Percentiles rank a stretch among this genome's conserved stretches.
Conservation (phyloP, 1,284 basidiomycete species). For the Ceratobasidium sp. region DNA sequence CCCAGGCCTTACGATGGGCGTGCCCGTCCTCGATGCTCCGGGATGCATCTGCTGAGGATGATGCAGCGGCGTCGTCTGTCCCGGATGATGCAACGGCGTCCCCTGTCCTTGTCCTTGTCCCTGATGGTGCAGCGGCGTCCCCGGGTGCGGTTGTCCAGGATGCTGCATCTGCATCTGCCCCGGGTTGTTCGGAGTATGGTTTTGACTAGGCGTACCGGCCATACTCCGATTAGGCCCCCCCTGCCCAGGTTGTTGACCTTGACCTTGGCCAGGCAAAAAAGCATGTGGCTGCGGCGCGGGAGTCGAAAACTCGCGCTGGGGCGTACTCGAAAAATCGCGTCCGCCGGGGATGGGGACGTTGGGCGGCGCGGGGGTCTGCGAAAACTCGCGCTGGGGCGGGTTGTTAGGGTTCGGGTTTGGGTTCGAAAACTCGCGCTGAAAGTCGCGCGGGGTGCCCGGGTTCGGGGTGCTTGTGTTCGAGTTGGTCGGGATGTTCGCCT, state of each 20-base stretch:
- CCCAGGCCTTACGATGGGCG: constrained; percentile 24
- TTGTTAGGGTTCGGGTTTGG: constrained; percentile 18
- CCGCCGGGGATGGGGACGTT: too few species aligned
- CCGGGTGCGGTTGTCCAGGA: neutral
- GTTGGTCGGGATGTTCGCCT: neutral
- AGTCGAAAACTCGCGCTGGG: constrained; percentile 13
- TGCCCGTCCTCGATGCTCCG: constrained; percentile 13
- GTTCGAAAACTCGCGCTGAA: constrained; percentile 32
- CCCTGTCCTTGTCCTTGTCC: neutral
- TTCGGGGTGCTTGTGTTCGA: neutral
- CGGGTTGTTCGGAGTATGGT: constrained; percentile 1
- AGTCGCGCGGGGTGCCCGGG: constrained; percentile 17
- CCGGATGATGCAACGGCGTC: neutral
- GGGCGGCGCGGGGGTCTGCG: constrained; percentile 1
- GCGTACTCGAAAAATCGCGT: constrained; percentile 30
- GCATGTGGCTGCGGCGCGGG: constrained; percentile 42
- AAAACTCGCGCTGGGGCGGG: constrained; percentile 37
- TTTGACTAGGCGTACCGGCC: constrained; percentile 18
- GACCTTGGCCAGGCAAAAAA: too few species aligned
- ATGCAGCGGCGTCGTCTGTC: neutral
- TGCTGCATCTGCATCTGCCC: constrained; percentile 38
- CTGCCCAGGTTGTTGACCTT: too few species aligned
- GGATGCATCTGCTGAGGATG: neutral
- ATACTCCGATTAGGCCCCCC: constrained; percentile 38
- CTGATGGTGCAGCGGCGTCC: constrained; percentile 13